Conservation (phyloP, 345 rosid genomes). For the Corchorus capsularis region DNA sequence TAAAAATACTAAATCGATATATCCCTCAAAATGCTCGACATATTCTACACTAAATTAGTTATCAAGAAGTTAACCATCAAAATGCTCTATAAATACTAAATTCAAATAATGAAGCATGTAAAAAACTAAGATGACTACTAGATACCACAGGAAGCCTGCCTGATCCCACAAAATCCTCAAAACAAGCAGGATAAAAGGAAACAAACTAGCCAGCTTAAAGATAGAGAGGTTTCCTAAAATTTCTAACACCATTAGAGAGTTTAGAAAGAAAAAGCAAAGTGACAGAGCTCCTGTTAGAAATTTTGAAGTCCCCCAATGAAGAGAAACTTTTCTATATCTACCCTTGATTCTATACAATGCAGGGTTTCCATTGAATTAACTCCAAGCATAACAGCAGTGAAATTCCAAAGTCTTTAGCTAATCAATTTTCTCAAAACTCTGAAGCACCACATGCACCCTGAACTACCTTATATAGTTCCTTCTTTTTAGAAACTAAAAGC, state of each 20-base stretch:
- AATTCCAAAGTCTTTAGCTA: neutral
- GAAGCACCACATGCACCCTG: conserved; percentile 5
- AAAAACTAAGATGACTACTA: neutral
- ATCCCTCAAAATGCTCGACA: neutral
- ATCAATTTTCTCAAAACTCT: conserved; percentile 6
- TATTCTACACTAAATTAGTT: neutral
- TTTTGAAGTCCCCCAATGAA: neutral
- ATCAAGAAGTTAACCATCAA: neutral
- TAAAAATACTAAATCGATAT: no score
- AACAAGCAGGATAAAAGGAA: neutral
- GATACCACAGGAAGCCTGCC: neutral
- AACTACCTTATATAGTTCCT: neutral
- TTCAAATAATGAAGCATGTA: neutral
- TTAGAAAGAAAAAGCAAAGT: neutral
- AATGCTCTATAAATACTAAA: conserved; percentile 3
- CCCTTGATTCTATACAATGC: neutral
- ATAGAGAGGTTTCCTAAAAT: neutral
- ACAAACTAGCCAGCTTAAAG: neutral
- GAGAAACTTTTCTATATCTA: neutral
- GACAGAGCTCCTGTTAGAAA: neutral
- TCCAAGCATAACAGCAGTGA: conserved; percentile 1
- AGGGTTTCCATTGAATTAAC: neutral
- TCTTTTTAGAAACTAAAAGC: neutral
- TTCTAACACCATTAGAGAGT: neutral
- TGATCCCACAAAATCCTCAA: neutral